Evolutionary conservation across 176 grass and related monocot species (phyloP), one percentile per base, ranked within the genome.

Genomic region (Musa schizocarpa): DNA sequence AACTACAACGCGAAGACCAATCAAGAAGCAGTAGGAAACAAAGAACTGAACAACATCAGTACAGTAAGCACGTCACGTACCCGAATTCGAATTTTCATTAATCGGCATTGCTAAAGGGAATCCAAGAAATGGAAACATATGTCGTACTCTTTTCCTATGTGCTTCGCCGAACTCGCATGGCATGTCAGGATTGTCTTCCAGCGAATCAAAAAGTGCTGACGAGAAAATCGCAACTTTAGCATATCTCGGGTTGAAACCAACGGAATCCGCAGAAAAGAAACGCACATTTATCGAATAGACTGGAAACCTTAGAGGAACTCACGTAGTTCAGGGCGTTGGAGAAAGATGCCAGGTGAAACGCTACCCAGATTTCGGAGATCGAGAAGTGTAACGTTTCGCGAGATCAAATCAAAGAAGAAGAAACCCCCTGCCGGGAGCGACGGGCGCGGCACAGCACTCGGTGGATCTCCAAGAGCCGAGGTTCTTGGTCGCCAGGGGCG

Each of bases 141-240:
- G 34, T 58, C 53, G 50, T 74, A 98, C 90, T 88, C 83, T 99
- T 71, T 89, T 72, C 86, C 87, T 83, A 74, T 99, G 92, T 11
- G 74, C 76, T 59, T 85, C 82, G 4, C 80, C 76, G 83, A 99
- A 99, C 80, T 92, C 82, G 91, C 91, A 94, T 25, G 71, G 83
- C 81, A 83, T 71, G 65, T 83, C 74, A 3, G 88, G 78, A 53
- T 86, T 94, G 74, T 99, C 92, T 2, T 99, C 88, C 21, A 88
- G 88, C 53, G 95, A 94, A 83, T 99, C 88, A 73, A 99, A 73
- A 99, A 68, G 88, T 99, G 95, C 95, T 94, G 13, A 84, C 59
- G 84, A 72, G 11, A 22, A 34, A 26, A 75, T 20, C 11, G 13
- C 34, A 50, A 78, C 81, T 65, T 65, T 52, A 23, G 43, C 20